Base-by-base conservation (phyloP, 164 flowering plant species). In the Dillenia suffruticosa region DNA sequence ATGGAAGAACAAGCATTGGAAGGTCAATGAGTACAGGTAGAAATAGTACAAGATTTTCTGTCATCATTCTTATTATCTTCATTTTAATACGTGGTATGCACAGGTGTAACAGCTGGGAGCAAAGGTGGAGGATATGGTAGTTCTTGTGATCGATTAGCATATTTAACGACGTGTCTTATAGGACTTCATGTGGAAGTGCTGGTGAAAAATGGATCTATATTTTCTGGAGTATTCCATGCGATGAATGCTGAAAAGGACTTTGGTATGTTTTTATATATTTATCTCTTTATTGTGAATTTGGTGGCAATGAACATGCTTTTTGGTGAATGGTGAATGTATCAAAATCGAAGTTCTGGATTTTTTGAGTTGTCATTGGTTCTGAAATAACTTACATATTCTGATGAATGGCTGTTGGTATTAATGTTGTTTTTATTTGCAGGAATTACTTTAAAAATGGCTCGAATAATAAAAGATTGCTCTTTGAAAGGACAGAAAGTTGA, bases 121-220 rank as follows among this genome's bases (percentile, higher is more conserved):
- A 88, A 77, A 76, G 67, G 50, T 59, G 84, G 71, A 60, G 79
- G 67, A 10, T 63, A 22, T 76, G 85, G 70, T 63, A 76, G 79
- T 69, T 77, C 84, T 69, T 80, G 81, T 47, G 96, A 95, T 58
- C 82, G 95, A 55, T 65, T 95, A 48, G 76, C 87, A 57, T 92
- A 82, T 77, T 24, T 87, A 26, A 68, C 92, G 48, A 75, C 96
- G 53, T 84, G 91, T 68, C 86, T 90, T 63, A 80, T 92, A 67
- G 99, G 99, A 62, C 97, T 87, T 47, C 79, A 67, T 44, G 99
- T 95, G 70, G 98, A 92, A 56, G 95, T 95, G 61, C 97, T 90
- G 68, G 88, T 92, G 66, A 81, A 77, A 79, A 83, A 83, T 82
- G 98, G 99, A 65, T 90, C 97, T 54, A 63, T 85, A 12, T 85